These are phyloP conservation scores for Basidiobolus meristosporus DNA, from an alignment of 371 early-diverging fungal genomes.

Conservation along the genomic window DNA sequence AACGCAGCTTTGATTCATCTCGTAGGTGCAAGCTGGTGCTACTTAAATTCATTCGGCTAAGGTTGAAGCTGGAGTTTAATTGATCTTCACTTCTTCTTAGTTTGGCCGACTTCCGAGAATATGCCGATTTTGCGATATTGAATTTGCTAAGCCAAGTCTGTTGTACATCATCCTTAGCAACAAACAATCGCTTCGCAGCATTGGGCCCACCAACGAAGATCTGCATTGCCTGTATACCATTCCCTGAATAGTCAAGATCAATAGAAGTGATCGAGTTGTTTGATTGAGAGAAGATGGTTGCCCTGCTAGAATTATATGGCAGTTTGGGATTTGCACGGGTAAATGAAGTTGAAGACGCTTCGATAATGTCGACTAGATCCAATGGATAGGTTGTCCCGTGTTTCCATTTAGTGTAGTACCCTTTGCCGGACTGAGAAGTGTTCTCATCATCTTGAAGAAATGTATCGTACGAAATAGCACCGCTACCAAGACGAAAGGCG, in stretches of 20 bases:
- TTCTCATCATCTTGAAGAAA: neutral
- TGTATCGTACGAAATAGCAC: constrained; percentile 5
- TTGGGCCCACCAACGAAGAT: constrained; percentile 7
- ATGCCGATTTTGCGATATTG: no score
- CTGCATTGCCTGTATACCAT: no score
- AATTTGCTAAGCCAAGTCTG: no score
- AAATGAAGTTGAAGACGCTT: constrained; percentile 5
- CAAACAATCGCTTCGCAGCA: constrained; percentile 6
- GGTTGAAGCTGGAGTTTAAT: no score
- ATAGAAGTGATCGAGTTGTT: no score
- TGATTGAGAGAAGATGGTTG: constrained; percentile 18
- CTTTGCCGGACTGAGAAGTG: constrained; percentile 7
- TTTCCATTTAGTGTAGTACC: constrained; percentile 48
- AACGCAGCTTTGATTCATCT: no score
- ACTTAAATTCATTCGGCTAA: no score
- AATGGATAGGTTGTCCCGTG: constrained; percentile 30
- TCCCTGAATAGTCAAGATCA: no score
- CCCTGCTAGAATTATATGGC: constrained; percentile 18
- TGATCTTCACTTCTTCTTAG: no score
- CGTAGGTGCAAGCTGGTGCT: no score
- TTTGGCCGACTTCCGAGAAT: no score
- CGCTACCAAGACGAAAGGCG: constrained; percentile 6
- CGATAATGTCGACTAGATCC: constrained; percentile 26
- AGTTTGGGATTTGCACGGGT: constrained; percentile 14
- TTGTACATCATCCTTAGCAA: no score